Percentiles rank a stretch among this genome's conserved stretches.
These are phyloP conservation scores for Saccharomycopsis sp. DNA, from an alignment of 805 yeast genomes.

Conservation along the genomic window DNA sequence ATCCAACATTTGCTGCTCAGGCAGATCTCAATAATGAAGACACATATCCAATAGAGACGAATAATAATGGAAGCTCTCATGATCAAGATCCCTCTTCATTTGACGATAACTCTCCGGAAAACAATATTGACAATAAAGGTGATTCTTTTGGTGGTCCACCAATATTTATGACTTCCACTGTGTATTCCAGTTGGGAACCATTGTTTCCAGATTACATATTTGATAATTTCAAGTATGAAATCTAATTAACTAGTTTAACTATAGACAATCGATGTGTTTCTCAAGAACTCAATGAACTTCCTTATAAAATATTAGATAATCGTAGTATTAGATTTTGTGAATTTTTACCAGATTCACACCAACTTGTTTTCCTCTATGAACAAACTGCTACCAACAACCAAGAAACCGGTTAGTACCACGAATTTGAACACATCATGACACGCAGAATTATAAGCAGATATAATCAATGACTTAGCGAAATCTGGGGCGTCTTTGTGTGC, in stretches of 20 bases:
- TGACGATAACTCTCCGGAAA: neutral
- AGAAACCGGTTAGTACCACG: neutral
- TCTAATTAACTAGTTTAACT: too few relatives aligned
- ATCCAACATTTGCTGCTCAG: too few relatives aligned
- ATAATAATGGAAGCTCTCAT: too few relatives aligned
- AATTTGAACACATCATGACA: constrained; percentile 2
- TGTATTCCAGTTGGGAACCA: constrained; percentile 43
- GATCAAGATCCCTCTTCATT: too few relatives aligned
- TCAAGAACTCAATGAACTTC: too few relatives aligned
- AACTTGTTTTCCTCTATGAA: neutral
- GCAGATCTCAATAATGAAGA: too few relatives aligned
- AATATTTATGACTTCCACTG: constrained; percentile 43
- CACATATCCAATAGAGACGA: too few relatives aligned
- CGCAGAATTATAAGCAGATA: constrained; percentile 23
- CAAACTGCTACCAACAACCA: neutral
- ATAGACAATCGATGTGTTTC: too few relatives aligned
- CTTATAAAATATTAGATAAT: too few relatives aligned
- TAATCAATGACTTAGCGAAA: constrained; percentile 39
- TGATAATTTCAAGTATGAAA: constrained; percentile 19
- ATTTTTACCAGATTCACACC: too few relatives aligned
- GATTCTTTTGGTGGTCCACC: constrained; percentile 47
- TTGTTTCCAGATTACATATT: constrained; percentile 41
- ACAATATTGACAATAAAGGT: constrained; percentile 10
- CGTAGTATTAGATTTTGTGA: too few relatives aligned
- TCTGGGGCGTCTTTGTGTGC: constrained; percentile 45